Base-by-base conservation (phyloP, 106 monocot species). In the Allium fistulosum region DNA sequence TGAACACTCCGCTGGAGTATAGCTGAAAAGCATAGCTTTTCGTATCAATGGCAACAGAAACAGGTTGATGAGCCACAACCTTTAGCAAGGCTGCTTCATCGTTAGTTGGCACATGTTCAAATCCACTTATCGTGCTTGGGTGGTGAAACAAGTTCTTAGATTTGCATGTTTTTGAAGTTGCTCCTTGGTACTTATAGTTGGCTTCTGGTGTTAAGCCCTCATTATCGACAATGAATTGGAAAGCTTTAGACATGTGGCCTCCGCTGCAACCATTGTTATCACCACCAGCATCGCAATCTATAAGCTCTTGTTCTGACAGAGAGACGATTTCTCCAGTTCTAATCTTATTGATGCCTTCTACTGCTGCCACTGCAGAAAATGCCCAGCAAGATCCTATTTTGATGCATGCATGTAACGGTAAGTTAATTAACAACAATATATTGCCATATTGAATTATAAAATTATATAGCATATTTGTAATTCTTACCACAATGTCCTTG, bases 401-500 rank as follows among this genome's bases (percentile, higher is more conserved):
- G 11, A 18, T 15, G 58, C 28, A 62, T 14, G 14, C 15, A 37
- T 10, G 11, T 3, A 37, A 37, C 46, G 2, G 7, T 6, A 4
- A 37, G 3, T 7, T 2, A 7, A 45, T 12, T 9, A 1, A 26
- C 17, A 59, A 59, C 17, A 17, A 37, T n/a, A 5, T 37, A 37
- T 9, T 59, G 17, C 7, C 2, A 5, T 37, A 37, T 9, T 59
- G 17, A 9, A 9, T 26, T 9, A 18, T 14, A 17, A 59, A 59
- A 59, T 9, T 1, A 37, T 37, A 18, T 59, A 18, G 59, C 2
- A 18, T 27, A 60, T 3, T 17, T 37, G 5, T 37, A 5, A 11
- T 17, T 78, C 76, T 49, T 63, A 94, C 94, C 90, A 66, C 87
- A 94, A 17, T 58, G 72, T 10, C 90, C 90, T 75, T 94, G 87